Conservation (phyloP, 495 filamentous ascomycete genomes). For the Pseudevernia furfuracea region DNA sequence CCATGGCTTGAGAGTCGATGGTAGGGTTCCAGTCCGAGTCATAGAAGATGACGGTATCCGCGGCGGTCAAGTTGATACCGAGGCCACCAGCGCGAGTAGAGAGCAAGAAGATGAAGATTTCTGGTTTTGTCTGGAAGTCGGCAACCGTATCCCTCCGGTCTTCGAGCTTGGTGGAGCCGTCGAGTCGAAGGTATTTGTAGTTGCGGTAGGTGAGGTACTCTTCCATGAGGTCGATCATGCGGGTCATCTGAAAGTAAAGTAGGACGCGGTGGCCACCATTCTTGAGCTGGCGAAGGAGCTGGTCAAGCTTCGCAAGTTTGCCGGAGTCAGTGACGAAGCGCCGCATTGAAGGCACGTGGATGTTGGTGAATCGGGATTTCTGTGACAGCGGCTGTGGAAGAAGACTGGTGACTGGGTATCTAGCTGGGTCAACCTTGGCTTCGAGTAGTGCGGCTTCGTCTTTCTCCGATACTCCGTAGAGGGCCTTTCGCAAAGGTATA, state of each 20-base stretch:
- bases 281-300: slow-evolving; percentile 80
- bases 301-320: slow-evolving; percentile 87
- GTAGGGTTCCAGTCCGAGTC: slow-evolving; percentile 99
- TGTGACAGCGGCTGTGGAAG: slow-evolving; percentile 69
- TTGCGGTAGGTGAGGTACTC: slow-evolving; percentile 98
- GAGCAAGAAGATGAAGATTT: slow-evolving; percentile 94
- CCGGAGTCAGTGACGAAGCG: slow-evolving; percentile 97
- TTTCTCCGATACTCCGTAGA: slow-evolving; percentile 56
- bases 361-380: slow-evolving; percentile 77
- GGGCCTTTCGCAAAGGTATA: slow-evolving; percentile 56
- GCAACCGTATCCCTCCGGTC: slow-evolving; percentile 94
- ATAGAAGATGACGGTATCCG: slow-evolving; percentile 97
- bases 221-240: slow-evolving; percentile 99
- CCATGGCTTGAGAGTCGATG: slow-evolving; percentile 98
- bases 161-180: slow-evolving; percentile 96
- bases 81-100: slow-evolving; percentile 95
- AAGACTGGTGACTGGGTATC: slow-evolving; percentile 49
- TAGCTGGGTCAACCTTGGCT: slow-evolving; percentile 54
- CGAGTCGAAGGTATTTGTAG: slow-evolving; percentile 94
- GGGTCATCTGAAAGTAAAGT: slow-evolving; percentile 99
- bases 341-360: slow-evolving; percentile 93
- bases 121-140: slow-evolving; percentile 86
- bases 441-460: slow-evolving; percentile 65
- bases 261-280: slow-evolving; percentile 88
- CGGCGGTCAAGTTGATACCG: slow-evolving; percentile 92